Evolutionary conservation across 148 eudicot species (phyloP).

Genomic region (Cornus suecica): DNA sequence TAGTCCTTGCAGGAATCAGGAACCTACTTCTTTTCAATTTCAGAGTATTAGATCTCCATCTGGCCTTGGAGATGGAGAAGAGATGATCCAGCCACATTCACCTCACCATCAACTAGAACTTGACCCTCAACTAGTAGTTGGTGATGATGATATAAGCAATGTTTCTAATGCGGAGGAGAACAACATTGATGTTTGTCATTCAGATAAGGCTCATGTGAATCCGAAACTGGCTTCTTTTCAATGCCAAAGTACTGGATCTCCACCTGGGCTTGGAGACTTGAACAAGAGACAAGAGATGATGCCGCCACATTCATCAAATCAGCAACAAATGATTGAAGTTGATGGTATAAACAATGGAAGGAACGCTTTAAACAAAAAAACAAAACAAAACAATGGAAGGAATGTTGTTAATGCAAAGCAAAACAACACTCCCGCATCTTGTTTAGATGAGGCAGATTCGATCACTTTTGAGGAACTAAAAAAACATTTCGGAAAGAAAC

Average conservation of each 20-base stretch:
- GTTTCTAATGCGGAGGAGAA: no score
- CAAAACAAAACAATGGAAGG: no score
- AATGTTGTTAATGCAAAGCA: background rate
- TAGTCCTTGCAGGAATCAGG: background rate
- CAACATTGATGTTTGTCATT: no score
- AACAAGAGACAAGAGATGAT: background rate
- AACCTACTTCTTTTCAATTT: no score
- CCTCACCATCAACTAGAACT: background rate
- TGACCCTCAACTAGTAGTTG: no score
- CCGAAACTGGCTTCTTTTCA: background rate
- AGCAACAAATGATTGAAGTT: background rate
- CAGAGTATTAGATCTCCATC: no score
- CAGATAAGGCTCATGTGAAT: background rate
- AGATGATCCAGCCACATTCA: background rate
- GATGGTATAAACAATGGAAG: background rate
- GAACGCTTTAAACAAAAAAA: no score
- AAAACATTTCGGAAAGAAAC: slow-evolving; percentile 4
- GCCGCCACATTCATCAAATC: background rate
- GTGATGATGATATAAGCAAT: no score
- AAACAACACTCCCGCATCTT: no score
- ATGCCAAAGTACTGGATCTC: background rate
- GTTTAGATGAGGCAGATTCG: no score
- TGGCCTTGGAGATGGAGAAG: no score
- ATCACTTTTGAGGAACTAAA: background rate
- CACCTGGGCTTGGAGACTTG: background rate